These are phyloP conservation scores for Acacia melanoxylon DNA, from an alignment of 306 rosid species.

Conservation along the genomic window DNA sequence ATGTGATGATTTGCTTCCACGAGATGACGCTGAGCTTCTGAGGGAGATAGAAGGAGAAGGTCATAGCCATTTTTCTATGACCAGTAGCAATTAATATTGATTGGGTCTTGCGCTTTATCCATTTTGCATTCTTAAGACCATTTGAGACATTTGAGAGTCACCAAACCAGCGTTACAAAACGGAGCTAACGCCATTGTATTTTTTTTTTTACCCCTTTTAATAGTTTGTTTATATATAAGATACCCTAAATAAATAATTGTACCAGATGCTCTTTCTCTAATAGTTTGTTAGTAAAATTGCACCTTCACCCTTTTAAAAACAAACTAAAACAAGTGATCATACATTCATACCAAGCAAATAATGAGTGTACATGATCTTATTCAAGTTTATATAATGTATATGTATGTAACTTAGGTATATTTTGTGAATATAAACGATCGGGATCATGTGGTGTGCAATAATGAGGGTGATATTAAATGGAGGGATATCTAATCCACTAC, in stretches of 20 bases:
- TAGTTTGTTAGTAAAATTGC: no score
- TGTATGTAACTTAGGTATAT: not conserved
- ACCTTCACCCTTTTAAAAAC: no score
- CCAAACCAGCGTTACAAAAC: no score
- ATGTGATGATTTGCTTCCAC: not conserved
- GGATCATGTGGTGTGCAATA: not conserved
- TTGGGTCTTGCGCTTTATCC: slow-evolving; percentile 8
- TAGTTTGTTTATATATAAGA: no score
- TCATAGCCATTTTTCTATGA: not conserved
- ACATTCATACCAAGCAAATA: no score
- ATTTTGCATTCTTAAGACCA: not conserved
- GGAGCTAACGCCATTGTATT: no score
- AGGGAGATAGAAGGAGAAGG: not conserved
- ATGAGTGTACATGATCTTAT: not conserved
- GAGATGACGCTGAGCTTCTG: not conserved
- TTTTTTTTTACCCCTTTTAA: no score
- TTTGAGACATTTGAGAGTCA: no score
- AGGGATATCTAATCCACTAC: not conserved
- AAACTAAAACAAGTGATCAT: no score
- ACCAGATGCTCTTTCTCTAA: no score
- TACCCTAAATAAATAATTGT: no score
- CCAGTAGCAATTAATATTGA: not conserved
- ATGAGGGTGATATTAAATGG: not conserved
- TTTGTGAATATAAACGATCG: not conserved
- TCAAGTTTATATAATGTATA: no score